A percentile compares a stretch with the other conserved stretches of the same genome.
These are phyloP conservation scores for Eutrema heterophyllum DNA, from an alignment of 345 rosid species.

Conservation along the genomic window DNA sequence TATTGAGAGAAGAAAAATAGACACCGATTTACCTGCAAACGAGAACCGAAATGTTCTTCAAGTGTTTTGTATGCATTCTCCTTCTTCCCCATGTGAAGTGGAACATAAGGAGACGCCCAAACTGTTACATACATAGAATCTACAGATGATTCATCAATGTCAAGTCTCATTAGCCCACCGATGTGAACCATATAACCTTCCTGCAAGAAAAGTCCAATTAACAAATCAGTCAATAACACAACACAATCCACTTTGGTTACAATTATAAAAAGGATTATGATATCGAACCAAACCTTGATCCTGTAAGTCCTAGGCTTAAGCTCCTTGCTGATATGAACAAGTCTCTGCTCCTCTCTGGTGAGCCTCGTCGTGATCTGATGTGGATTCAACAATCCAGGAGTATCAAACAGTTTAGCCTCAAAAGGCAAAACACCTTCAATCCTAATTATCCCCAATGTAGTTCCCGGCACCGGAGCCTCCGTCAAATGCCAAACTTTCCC, in stretches of 20 bases:
- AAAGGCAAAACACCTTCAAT: slow-evolving; percentile 80
- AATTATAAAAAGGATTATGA: not conserved
- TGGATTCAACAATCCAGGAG: slow-evolving; percentile 84
- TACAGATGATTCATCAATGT: slow-evolving; percentile 59
- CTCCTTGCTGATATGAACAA: slow-evolving; percentile 71
- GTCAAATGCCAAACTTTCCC: slow-evolving; percentile 61
- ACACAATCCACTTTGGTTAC: not conserved
- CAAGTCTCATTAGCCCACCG: slow-evolving; percentile 90
- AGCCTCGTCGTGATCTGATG: slow-evolving; percentile 81
- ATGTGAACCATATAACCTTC: slow-evolving; percentile 72
- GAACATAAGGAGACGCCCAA: slow-evolving; percentile 88
- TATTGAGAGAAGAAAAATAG: not conserved
- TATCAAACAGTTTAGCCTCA: slow-evolving; percentile 79
- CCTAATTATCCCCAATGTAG: slow-evolving; percentile 77
- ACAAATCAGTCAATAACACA: slow-evolving; percentile 3
- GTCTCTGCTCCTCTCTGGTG: slow-evolving; percentile 87
- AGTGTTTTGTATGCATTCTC: slow-evolving; percentile 58
- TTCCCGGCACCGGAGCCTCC: slow-evolving; percentile 92
- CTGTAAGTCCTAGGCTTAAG: slow-evolving; percentile 90
- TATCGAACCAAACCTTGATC: slow-evolving; percentile 51
- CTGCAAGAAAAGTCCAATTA: slow-evolving; percentile 41
- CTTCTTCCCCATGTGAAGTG: slow-evolving; percentile 92
- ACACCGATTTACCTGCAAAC: slow-evolving; percentile 60
- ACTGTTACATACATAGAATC: slow-evolving; percentile 82
- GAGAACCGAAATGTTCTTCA: slow-evolving; percentile 74